Evolutionary conservation across 257 asterid species (phyloP).

Genomic region (Capsicum pubescens): DNA sequence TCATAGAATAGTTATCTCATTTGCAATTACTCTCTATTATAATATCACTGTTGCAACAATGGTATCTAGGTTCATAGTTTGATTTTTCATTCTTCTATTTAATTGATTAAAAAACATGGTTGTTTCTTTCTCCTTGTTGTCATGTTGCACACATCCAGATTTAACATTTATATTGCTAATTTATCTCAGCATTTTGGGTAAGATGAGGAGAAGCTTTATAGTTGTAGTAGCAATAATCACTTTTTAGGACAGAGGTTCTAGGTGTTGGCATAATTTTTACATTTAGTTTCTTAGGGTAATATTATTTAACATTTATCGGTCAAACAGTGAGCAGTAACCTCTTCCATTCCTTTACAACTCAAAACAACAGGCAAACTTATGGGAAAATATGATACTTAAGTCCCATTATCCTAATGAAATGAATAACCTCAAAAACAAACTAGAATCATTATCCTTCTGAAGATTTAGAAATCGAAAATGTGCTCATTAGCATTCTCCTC

Average conservation of each 20-base stretch:
- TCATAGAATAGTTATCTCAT: neutral
- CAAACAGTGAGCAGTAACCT: conserved; percentile 23
- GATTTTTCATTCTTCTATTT: neutral
- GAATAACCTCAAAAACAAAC: neutral
- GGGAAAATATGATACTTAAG: neutral
- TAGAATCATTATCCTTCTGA: conserved; percentile 13
- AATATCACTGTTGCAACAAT: neutral
- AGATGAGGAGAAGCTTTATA: neutral
- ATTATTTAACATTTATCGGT: conserved; percentile 9
- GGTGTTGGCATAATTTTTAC: neutral
- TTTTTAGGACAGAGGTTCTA: conserved; percentile 14
- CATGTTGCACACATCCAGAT: neutral
- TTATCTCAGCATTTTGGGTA: conserved; percentile 22
- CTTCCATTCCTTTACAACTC: conserved; percentile 2
- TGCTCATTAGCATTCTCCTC: neutral
- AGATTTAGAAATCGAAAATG: conserved; percentile 9
- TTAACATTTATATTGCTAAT: neutral
- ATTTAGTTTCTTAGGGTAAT: conserved; percentile 6
- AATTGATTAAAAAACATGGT: neutral
- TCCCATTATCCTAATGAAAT: neutral
- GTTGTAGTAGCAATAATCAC: neutral
- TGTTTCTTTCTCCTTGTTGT: neutral
- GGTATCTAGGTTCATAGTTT: neutral
- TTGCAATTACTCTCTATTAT: neutral
- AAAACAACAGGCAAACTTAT: neutral